Conservation (phyloP, 306 rosid genomes). For the Albizia julibrissin region DNA sequence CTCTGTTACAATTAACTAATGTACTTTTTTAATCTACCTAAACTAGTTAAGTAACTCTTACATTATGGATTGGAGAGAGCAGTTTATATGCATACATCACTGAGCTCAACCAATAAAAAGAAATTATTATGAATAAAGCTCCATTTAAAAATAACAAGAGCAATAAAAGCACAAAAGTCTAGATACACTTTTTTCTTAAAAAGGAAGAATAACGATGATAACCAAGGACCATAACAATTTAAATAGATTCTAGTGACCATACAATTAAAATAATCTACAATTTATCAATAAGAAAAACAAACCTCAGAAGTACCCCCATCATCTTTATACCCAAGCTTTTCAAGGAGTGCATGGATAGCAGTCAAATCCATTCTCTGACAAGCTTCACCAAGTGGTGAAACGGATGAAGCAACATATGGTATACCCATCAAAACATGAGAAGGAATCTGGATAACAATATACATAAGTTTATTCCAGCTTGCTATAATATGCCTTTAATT, state of each 20-base stretch:
- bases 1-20: no score
- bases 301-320: constrained; percentile 86
- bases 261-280: neutral
- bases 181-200: neutral
- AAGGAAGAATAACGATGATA: neutral
- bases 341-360: constrained; percentile 80
- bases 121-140: neutral
- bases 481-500: constrained; percentile 22
- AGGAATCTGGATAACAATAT: constrained; percentile 64
- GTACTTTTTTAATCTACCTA: no score
- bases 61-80: no score
- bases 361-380: constrained; percentile 82
- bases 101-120: neutral
- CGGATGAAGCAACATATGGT: constrained; percentile 56
- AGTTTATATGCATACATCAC: neutral
- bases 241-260: constrained; percentile 4
- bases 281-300: constrained; percentile 36
- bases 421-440: constrained; percentile 85
- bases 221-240: constrained; percentile 16
- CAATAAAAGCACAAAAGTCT: neutral
- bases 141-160: neutral
- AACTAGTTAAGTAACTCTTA: no score
- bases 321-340: constrained; percentile 81
- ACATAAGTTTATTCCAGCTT: constrained; percentile 34
- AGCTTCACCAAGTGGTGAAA: constrained; percentile 82